Base-by-base conservation (phyloP, 768 basidiomycete species). In the Leccinum broughii region DNA sequence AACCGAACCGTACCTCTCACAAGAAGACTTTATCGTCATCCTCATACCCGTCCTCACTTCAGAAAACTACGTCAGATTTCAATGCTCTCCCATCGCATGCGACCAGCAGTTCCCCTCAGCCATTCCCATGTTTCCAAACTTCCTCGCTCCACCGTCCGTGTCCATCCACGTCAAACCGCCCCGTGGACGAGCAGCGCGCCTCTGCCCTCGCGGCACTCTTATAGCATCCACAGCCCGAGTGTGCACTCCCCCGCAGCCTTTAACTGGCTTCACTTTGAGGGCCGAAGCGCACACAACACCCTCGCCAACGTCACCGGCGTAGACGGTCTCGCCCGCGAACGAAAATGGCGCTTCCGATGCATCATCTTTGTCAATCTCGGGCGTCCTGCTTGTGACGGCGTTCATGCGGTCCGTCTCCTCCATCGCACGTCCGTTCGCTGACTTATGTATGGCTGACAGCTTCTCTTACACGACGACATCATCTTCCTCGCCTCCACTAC, bases 241-340 rank as follows among this genome's bases (percentile, higher is more conserved):
- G 78, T 80, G 8, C 80, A 82, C 61, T 87, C 84, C 53, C 86
- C 87, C 0, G 89, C 91, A 0, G 91, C 92, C 0, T 89, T 93
- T 56, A 89, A 93, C 64, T 92, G 92, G 90, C 75, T 94, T 6
- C 91, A 93, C 67, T 90, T 93, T 61, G 92, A 93, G 66, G 92
- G 91, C 4, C 78, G 92, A 3, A 88, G 84, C 0, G 85, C 89
- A 34, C 90, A 89, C 72, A 92, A 89, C 11, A 93, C 91, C 5
- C 73, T 90, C 28, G 86, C 79, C 32, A 11, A 32, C 0, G 3
- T 32, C 32, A 32, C 32, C 32, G 32, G 32, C 32, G 10, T 32
- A 32, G 10, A 11, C 32, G 32, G 32, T 11, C 32, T 32, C 32
- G 4, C 10, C 10, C 32, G 10, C 32, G 10, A 32, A 32, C 32